Evolutionary conservation across 352 stramenopile species (phyloP).

Genomic region (Lagenidium giganteum): DNA sequence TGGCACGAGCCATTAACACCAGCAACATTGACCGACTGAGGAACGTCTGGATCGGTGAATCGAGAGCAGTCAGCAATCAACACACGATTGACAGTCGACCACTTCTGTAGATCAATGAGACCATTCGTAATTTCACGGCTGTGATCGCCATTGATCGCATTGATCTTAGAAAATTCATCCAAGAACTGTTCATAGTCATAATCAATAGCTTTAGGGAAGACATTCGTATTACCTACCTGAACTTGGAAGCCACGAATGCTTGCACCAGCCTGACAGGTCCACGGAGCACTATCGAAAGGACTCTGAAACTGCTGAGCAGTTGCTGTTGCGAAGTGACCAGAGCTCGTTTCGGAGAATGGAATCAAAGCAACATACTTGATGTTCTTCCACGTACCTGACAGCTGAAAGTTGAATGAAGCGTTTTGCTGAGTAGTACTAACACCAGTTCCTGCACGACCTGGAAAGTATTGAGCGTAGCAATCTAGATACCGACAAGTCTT

Average conservation of each 20-base stretch:
- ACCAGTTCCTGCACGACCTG: no score
- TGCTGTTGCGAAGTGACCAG: constrained; percentile 4
- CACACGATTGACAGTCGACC: constrained; percentile 11
- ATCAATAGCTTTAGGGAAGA: constrained; percentile 17
- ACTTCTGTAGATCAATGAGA: constrained; percentile 19
- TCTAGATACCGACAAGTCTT: no score
- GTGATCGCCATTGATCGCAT: constrained; percentile 18
- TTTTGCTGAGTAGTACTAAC: no score
- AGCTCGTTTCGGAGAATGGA: constrained; percentile 5
- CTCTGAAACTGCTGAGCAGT: constrained; percentile 8
- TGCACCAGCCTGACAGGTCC: constrained; percentile 5
- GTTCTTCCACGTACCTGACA: constrained; percentile 4
- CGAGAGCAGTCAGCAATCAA: constrained; percentile 10
- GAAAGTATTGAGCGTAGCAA: no score
- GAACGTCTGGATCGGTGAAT: constrained; percentile 11
- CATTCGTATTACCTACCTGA: constrained; percentile 5
- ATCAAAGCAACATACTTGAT: constrained; percentile 12
- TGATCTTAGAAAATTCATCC: constrained; percentile 17
- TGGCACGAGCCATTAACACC: constrained; percentile 12
- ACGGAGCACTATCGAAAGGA: constrained; percentile 11
- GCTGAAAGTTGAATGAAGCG: constrained; percentile 5
- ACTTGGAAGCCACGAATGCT: constrained; percentile 9
- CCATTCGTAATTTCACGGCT: constrained; percentile 17
- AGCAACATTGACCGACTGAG: constrained; percentile 15
- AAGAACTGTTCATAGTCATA: constrained; percentile 14